These are phyloP conservation scores for Elsinoe perseae DNA, from an alignment of 2,329 filamentous ascomycete species.

Conservation along the genomic window DNA sequence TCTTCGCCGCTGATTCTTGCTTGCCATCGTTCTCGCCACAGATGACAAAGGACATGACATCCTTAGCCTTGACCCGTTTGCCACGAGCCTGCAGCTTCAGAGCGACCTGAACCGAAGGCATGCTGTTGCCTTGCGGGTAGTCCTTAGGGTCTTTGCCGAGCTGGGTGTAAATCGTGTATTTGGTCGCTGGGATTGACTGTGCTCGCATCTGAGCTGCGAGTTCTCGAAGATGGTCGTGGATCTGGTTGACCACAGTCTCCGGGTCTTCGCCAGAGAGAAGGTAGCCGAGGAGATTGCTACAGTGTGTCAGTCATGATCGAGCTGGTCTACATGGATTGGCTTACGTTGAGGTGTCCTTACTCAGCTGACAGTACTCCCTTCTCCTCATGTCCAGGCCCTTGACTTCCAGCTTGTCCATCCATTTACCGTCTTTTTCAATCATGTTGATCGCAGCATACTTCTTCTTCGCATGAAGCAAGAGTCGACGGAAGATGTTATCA, in stretches of 20 bases:
- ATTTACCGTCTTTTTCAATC: slow-evolving; percentile 76
- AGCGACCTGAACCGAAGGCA: slow-evolving; percentile 96
- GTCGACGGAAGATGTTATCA: slow-evolving; percentile 90
- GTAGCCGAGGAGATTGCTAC: slow-evolving; percentile 74
- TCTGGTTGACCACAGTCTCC: slow-evolving; percentile 76
- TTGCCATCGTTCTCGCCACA: slow-evolving; percentile 60
- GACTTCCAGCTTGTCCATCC: slow-evolving; percentile 89
- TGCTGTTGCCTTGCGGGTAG: slow-evolving; percentile 87
- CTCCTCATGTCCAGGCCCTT: slow-evolving; percentile 98
- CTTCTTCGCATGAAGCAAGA: slow-evolving; percentile 94
- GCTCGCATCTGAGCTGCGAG: slow-evolving; percentile 82
- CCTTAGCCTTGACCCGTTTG: slow-evolving; percentile 81
- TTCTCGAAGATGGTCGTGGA: slow-evolving; percentile 87
- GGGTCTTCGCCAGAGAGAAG: slow-evolving; percentile 90
- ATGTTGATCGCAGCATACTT: slow-evolving; percentile 98
- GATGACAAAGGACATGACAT: slow-evolving; percentile 94
- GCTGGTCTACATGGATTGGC: slow-evolving; percentile 18
- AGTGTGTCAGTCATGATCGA: slow-evolving; percentile 19
- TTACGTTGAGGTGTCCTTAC: slow-evolving; percentile 79
- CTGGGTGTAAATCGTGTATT: slow-evolving; percentile 97
- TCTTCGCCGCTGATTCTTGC: slow-evolving; percentile 68
- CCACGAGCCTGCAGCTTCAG: slow-evolving; percentile 79
- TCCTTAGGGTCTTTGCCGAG: slow-evolving; percentile 89
- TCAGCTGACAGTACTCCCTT: slow-evolving; percentile 90
- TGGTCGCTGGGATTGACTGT: slow-evolving; percentile 62